Base-by-base conservation (phyloP, 768 basidiomycete genomes). In the Mycena polygramma region DNA sequence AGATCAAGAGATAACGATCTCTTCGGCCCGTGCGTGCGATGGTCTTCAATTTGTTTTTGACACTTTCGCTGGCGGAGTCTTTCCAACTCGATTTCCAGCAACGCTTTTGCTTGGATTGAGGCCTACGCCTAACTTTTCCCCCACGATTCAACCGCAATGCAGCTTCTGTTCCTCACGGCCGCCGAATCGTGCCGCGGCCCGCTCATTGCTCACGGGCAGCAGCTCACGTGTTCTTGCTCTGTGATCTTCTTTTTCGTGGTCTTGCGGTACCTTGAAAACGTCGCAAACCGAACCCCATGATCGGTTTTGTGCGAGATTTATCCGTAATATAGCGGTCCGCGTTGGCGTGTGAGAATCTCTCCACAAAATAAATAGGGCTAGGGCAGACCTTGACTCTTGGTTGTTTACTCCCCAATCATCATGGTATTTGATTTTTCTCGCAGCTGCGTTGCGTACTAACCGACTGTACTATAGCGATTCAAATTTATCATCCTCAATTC, bases 301-400 rank as follows among this genome's bases (percentile, higher is more conserved):
- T 59, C 57, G 7, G 0, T 6, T 14, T 14, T 10, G 11, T 30
- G 51, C 48, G 24, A 26, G 24, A 26, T 39, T 52, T 26, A 5
- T 26, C 20, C 54, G 22, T 35, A 45, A 36, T 46, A 20, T 36
- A 57, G 63, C 57, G 69, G 63, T 69, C 69, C 69, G 69, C 46
- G 8, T 59, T 57, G 30, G 52, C 58, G 49, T 61, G 66, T 63
- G 68, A 63, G 57, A 24, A 5, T 11, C 8, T 24, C 4, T 14
- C n/a, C 37, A 41, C 39, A 46, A 58, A 69, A 68, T 69, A 69
- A 69, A 69, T 45, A 22, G 39, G 35, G n/a, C 11, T 30, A 0
- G 30, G 30, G 30, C 30, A 30, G 30, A n/a, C 45, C 4, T 41
- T 26, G 22, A 22, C 17, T 46, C 19, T 35, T 48, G 41, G 3